Percentiles rank a stretch among this genome's conserved stretches.
Conservation (phyloP, 1,284 basidiomycete genomes). For the Boletus nobilissimus region DNA sequence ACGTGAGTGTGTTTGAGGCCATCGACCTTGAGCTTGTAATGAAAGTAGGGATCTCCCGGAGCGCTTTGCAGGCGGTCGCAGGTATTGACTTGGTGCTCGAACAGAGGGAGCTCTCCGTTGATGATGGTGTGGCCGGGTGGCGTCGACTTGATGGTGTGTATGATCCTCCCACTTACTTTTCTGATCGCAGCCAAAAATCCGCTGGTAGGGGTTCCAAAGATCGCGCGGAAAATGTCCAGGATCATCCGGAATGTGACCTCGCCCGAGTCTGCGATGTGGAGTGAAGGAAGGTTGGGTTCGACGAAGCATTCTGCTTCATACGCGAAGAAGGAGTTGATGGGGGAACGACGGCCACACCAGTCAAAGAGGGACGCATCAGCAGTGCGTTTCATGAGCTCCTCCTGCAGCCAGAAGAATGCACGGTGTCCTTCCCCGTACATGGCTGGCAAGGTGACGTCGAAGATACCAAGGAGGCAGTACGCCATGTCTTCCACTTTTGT, state of each 20-base stretch:
- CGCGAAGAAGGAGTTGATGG: constrained; percentile 39
- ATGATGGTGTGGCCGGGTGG: constrained; percentile 36
- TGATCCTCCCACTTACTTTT: constrained; percentile 13
- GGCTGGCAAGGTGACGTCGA: background rate
- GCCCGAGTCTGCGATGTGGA: constrained; percentile 3
- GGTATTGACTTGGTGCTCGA: constrained; percentile 35
- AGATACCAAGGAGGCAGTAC: constrained; percentile 6
- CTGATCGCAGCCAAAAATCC: constrained; percentile 18
- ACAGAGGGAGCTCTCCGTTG: constrained; percentile 39
- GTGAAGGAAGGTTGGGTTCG: constrained; percentile 14
- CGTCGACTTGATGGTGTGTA: constrained; percentile 11
- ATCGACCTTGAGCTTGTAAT: constrained; percentile 28
- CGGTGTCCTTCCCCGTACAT: constrained; percentile 20
- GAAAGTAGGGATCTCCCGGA: background rate
- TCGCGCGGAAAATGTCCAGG: constrained; percentile 23
- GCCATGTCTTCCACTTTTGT: constrained; percentile 10
- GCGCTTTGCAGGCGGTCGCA: constrained; percentile 20
- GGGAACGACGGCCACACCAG: constrained; percentile 45
- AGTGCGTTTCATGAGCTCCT: constrained; percentile 44
- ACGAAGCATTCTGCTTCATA: constrained; percentile 30
- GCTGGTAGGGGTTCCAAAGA: constrained; percentile 20
- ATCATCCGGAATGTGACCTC: constrained; percentile 32
- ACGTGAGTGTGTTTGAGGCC: constrained; percentile 29
- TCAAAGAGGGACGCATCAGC: constrained; percentile 43
- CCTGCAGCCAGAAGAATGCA: constrained; percentile 44